Evolutionary conservation across 805 yeast genomes (phyloP), one percentile per base, ranked within the genome.

Genomic region (Ogataea trehaloabstinens): DNA sequence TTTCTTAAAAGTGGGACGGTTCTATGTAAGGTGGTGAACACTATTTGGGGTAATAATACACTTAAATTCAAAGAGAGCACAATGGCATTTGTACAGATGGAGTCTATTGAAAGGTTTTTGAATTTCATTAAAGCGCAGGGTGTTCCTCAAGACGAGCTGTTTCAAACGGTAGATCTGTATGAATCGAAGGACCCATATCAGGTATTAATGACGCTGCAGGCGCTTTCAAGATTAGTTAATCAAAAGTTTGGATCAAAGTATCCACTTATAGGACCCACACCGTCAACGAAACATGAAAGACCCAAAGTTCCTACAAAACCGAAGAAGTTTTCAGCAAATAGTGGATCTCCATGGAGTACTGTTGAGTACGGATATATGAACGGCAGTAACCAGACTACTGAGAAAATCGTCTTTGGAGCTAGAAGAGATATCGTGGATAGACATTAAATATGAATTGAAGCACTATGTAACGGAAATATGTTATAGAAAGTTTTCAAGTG

Each of bases 31-130:
- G 47, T 80, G 19, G 62, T 66, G 5, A 71, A 71, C 40, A 56
- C 57, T 1, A 66, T 76, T 13, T 60, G 56, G 55, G 67, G 68
- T 5, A 61, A 66, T 1, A 38, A 45, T 8, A 59, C 66, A 2
- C 56, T 68, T 3, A 74, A 70, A 45, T 80, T 60, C 56, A 85
- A 82, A 55, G 69, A 68, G 35, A 76, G 87, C 8, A 67, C 69
- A 36, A 79, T 85, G 82, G 91, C 95, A 2, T 87, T 86, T 57
- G 74, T 80, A 12, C 77, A 81, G 61, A 87, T 87, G 96, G 95
- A 87, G 54, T 86, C 86, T 53, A 85, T 87, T 24, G 78, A 87
- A 35, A 76, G 76, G 46, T 87, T 87, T 53, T 63, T 87, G 27
- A 63, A 69, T 5, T 77, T 81, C 38, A 79, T 88, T 35, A 75